Base-by-base conservation (phyloP, 768 basidiomycete genomes). In the Amyloporia xantha region DNA sequence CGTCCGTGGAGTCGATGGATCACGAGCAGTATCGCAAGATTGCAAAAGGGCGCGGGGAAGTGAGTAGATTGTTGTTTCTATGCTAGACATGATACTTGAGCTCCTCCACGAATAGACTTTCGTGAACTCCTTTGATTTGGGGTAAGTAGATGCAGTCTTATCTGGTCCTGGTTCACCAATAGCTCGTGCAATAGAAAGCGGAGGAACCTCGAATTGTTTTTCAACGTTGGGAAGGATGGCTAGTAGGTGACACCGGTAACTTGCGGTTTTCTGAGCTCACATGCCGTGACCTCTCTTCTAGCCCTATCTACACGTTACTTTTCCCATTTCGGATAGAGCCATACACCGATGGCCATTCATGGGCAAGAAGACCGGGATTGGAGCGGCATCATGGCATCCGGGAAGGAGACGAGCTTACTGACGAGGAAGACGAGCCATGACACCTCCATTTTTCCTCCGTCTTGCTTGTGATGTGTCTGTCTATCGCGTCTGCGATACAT, bases 81-180 rank as follows among this genome's bases (percentile, higher is more conserved):
- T 23, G n/a, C 23, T 54, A 20, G 44, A 13, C 21, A n/a, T n/a
- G n/a, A 15, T 46, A 33, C 11, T 39, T 28, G 17, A 33, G 30
- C 35, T 37, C 2, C 27, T 12, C 10, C 19, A 28, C 23, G 26
- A 43, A 11, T 33, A 90, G 88, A 71, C 70, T 1, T 98, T 93
- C 59, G 73, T 91, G 10, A 97, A 97, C 59, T 91, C 87, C 1
- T 99, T 92, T 62, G 89, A 98, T 63, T 69, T 95, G 3, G 95
- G 93, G 78, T 84, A 61, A 36, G 46, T 20, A 12, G 23, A 36
- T 30, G 24, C 2, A 21, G n/a, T 45, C 3, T 3, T 26, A 36
- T 26, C 13, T 20, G 7, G 12, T 11, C 43, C 7, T 36, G 17
- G 3, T 17, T 13, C 26, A 44, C 19, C 44, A 20, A n/a, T 12